Base-by-base conservation (phyloP, 2,329 filamentous ascomycete genomes). In the Sphaerulina vaccinii region DNA sequence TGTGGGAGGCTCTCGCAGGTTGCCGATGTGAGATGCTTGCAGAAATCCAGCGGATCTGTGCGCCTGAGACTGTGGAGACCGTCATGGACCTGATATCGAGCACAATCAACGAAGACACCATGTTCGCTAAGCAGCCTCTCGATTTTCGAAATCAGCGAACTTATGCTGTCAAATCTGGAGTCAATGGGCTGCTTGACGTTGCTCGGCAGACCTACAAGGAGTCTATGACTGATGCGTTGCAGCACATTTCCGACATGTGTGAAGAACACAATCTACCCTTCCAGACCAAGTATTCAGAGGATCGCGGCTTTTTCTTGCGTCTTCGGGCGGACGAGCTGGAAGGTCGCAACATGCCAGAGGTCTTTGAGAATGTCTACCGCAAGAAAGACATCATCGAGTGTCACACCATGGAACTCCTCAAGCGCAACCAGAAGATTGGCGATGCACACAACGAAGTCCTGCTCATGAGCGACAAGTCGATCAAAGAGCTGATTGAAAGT, bases 191-290 rank as follows among this genome's bases (percentile, higher is more conserved):
- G 51, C 80, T 97, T 3, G 92, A 96, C 70, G 87, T 96, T 32
- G 88, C 90, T 27, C 82, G 91, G 4, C 86, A 90, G 63, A 90
- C 89, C 0, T 96, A 93, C 71, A 95, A 93, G 62, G 92, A 97
- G 67, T 83, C 87, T 1, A 93, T 85, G 4, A 81, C 86, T 42
- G 89, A 96, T 68, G 82, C 89, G 3, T 80, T 86, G 59, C 78
- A 86, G 45, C 82, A 92, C 66, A 77, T 92, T 2, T 77, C 81
- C 18, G 78, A 83, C 13, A 70, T 96, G 9, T 81, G 81, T 65
- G 72, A 73, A 51, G 74, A 78, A 16, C 75, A 85, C 61, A 74
- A 80, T 2, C 68, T 95, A 2, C 68, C 72, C 1, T 74, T 88
- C 3, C 80, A 86, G 27, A 74, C 95, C 16, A 88, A 84, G 62